Percentiles rank a stretch among this genome's conserved stretches.
Evolutionary conservation across 176 grass and related monocot genomes (phyloP).

Genomic region (Cenchrus americanus): DNA sequence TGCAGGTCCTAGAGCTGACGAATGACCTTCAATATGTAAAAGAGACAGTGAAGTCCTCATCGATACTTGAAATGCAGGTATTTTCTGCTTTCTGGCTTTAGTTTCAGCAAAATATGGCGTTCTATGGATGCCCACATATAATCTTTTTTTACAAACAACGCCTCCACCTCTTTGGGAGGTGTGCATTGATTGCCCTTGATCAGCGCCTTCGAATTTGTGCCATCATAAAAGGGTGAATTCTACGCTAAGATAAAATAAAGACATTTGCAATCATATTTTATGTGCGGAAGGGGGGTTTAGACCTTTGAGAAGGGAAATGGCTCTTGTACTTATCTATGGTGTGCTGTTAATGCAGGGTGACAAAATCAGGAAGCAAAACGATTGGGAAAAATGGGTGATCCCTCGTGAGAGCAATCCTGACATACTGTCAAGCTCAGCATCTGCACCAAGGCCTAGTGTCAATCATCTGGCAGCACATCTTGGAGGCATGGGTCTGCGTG

Average conservation of each 20-base stretch:
- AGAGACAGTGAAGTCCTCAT: constrained; percentile 57
- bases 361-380: constrained; percentile 57
- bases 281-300: background rate
- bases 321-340: background rate
- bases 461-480: constrained; percentile 49
- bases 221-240: background rate
- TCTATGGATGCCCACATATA: background rate
- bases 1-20: constrained; percentile 58
- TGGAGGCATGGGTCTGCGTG: constrained; percentile 37
- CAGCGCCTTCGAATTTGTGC: background rate
- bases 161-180: background rate
- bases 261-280: background rate
- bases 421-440: constrained; percentile 19
- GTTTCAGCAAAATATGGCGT: constrained; percentile 10
- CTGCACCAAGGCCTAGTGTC: constrained; percentile 26
- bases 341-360: constrained; percentile 45
- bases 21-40: constrained; percentile 55
- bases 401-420: constrained; percentile 38
- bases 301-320: background rate
- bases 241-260: background rate
- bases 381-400: constrained; percentile 68
- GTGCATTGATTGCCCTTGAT: background rate
- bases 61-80: constrained; percentile 72
- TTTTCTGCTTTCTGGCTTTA: background rate
- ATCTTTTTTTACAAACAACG: background rate